A percentile compares a stretch with the other conserved stretches of the same genome.
phyloP scores from a whole-genome alignment of 2,329 filamentous ascomycete species.

The Hymenoscyphus albidus region DNA sequence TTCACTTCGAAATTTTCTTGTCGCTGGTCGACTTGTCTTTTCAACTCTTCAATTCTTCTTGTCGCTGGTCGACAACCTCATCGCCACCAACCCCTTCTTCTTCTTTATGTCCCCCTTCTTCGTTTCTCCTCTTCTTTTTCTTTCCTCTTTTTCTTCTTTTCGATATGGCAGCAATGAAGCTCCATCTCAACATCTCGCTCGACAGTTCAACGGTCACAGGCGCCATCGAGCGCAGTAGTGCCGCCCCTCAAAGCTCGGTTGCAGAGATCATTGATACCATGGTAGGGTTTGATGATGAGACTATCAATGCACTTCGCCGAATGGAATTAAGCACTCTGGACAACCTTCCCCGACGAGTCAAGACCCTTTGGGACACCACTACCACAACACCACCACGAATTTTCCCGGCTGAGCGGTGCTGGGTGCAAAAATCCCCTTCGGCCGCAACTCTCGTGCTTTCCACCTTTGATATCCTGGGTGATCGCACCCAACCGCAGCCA shows the following conservation, averaged over 20 bases:
- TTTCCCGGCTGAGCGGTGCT: constrained; percentile 9
- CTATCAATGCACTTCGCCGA: neutral
- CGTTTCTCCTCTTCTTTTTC: too few species aligned
- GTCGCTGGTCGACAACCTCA: neutral
- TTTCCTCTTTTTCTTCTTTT: neutral
- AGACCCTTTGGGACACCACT: constrained; percentile 8
- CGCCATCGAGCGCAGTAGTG: too few species aligned
- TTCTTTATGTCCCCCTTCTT: too few species aligned
- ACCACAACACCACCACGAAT: constrained; percentile 11
- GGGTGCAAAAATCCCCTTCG: constrained; percentile 8
- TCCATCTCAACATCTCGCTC: neutral
- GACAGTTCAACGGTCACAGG: too few species aligned
- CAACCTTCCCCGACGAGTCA: neutral
- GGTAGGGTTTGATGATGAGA: constrained; percentile 7
- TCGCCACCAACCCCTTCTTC: too few species aligned
- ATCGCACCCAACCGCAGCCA: neutral
- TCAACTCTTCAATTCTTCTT: neutral
- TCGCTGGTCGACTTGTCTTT: neutral
- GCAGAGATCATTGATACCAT: neutral
- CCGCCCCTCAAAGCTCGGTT: too few species aligned
- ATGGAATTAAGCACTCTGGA: neutral
- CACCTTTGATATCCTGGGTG: constrained; percentile 7
- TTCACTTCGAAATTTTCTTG: too few species aligned
- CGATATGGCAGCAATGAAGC: neutral
- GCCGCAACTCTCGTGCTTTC: constrained; percentile 9